These are phyloP conservation scores for Fagus crenata DNA, from an alignment of 306 rosid species.

Conservation along the genomic window DNA sequence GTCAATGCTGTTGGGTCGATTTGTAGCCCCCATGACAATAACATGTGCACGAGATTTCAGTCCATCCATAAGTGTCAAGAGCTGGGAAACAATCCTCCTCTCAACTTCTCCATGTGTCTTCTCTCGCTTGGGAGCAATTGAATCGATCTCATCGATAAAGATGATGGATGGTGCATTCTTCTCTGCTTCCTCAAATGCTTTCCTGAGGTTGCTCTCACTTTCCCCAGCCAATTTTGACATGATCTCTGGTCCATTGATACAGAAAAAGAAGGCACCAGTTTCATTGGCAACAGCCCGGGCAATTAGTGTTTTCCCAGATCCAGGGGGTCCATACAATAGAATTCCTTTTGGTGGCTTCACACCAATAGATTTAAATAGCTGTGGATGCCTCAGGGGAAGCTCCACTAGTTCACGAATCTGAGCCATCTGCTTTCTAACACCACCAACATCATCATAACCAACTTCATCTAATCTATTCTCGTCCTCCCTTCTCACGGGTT, in stretches of 20 bases:
- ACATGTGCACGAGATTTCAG: constrained; percentile 91
- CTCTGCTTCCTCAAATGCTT: constrained; percentile 99
- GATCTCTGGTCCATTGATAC: constrained; percentile 94
- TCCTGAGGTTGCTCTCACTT: constrained; percentile 94
- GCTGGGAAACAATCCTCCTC: constrained; percentile 96
- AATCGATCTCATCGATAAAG: constrained; percentile 92
- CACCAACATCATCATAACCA: constrained; percentile 98
- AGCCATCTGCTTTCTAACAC: constrained; percentile 96
- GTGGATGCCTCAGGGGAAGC: constrained; percentile 93
- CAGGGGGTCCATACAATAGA: constrained; percentile 87
- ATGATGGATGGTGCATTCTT: constrained; percentile 98
- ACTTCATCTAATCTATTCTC: constrained; percentile 94
- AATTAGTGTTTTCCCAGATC: constrained; percentile 89
- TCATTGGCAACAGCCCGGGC: constrained; percentile 98
- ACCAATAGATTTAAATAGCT: constrained; percentile 87
- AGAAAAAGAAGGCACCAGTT: constrained; percentile 98
- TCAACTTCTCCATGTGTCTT: constrained; percentile 99
- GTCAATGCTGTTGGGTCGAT: constrained; percentile 95
- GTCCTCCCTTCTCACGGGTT: constrained; percentile 87
- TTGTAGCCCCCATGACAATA: constrained; percentile 94
- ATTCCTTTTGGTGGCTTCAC: constrained; percentile 99
- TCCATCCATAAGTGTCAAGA: constrained; percentile 96
- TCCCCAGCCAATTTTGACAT: constrained; percentile 97
- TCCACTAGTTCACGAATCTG: constrained; percentile 92
- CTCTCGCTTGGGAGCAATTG: constrained; percentile 96